phyloP scores from a whole-genome alignment of 2,329 filamentous ascomycete species.

The Penicillium sumatraense region DNA sequence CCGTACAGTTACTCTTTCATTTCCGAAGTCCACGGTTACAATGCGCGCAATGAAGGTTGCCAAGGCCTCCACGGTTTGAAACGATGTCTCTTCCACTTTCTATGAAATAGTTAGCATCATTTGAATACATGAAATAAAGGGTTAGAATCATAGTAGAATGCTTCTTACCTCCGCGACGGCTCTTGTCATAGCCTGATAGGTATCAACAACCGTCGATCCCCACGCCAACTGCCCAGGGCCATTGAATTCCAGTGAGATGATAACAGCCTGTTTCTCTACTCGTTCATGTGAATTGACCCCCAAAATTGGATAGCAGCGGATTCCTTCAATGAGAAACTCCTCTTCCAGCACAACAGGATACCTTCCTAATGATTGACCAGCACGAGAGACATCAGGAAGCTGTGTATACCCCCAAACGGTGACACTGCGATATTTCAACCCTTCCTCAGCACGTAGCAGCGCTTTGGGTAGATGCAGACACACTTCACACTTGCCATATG shows the following conservation, averaged over 20 bases:
- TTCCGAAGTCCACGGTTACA: constrained; percentile 50
- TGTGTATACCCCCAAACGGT: constrained; percentile 38
- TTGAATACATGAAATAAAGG: constrained; percentile 24
- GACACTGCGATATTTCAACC: constrained; percentile 44
- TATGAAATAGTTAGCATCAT: constrained; percentile 31
- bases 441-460: constrained; percentile 48
- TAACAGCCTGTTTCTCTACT: constrained; percentile 55
- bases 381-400: constrained; percentile 21
- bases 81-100: constrained; percentile 53
- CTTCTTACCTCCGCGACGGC: constrained; percentile 44
- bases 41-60: constrained; percentile 54
- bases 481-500: constrained; percentile 43
- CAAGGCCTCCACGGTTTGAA: constrained; percentile 57
- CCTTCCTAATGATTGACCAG: constrained; percentile 28
- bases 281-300: constrained; percentile 59
- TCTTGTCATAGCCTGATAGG: constrained; percentile 46
- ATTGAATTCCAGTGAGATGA: constrained; percentile 45
- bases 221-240: constrained; percentile 38
- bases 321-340: constrained; percentile 47
- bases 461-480: constrained; percentile 50
- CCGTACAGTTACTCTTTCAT: constrained; percentile 52
- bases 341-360: constrained; percentile 38
- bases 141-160: not conserved
- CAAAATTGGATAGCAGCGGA: constrained; percentile 53
- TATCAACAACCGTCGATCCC: constrained; percentile 39